Evolutionary conservation across 2,329 filamentous ascomycete species (phyloP).

Genomic region (Stemphylium lycopersici): DNA sequence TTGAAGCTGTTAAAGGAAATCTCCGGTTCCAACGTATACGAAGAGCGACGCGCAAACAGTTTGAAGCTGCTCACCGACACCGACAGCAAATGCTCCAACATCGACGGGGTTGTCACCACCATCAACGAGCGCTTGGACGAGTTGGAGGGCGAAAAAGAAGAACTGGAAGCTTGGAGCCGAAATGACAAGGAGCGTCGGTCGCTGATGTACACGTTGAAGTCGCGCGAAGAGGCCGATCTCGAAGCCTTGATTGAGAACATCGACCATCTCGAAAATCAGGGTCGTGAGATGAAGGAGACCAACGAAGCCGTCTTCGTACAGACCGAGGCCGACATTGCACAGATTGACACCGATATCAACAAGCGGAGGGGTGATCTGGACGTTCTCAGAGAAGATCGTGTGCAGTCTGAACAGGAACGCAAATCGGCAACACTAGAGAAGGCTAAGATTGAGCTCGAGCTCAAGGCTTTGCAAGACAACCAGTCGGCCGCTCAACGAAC

Average conservation of each 20-base stretch:
- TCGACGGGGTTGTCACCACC: constrained; percentile 88
- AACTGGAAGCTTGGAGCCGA: constrained; percentile 90
- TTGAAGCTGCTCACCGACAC: constrained; percentile 97
- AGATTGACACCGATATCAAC: constrained; percentile 79
- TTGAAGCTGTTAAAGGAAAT: constrained; percentile 93
- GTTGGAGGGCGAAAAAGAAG: constrained; percentile 96
- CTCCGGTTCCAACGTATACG: constrained; percentile 97
- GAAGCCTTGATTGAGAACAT: constrained; percentile 79
- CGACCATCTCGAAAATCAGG: constrained; percentile 79
- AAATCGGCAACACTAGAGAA: constrained; percentile 78
- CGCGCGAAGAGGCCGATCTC: constrained; percentile 83
- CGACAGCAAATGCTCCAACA: constrained; percentile 91
- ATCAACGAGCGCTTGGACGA: constrained; percentile 90
- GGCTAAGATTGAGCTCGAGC: constrained; percentile 84
- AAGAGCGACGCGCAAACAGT: constrained; percentile 87
- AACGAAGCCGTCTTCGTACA: constrained; percentile 77
- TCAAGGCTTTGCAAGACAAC: constrained; percentile 82
- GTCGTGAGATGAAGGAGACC: constrained; percentile 82
- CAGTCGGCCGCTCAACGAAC: constrained; percentile 78
- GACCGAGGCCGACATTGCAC: constrained; percentile 78
- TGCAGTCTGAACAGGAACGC: constrained; percentile 87
- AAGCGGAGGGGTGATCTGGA: constrained; percentile 83
- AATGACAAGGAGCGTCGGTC: constrained; percentile 92
- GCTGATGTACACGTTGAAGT: constrained; percentile 92
- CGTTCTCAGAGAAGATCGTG: constrained; percentile 81